Percentiles rank a stretch among this genome's conserved stretches.
These are phyloP conservation scores for Colletotrichum sp. DNA, from an alignment of 2,329 filamentous ascomycete genomes.

Conservation along the genomic window DNA sequence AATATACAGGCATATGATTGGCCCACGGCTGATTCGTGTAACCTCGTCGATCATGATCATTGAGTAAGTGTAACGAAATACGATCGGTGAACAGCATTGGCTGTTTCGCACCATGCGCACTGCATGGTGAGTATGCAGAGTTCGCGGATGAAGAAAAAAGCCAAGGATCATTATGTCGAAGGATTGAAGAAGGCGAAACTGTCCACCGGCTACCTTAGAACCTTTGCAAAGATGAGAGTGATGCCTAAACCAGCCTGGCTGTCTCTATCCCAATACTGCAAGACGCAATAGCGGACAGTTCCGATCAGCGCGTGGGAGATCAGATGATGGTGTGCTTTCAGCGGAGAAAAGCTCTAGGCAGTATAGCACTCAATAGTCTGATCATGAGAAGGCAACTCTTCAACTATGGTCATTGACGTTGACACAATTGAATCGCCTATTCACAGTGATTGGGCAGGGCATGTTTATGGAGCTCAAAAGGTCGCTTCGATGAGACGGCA, in stretches of 20 bases:
- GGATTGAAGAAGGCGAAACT: neutral
- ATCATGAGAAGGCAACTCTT: neutral
- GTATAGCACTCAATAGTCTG: neutral
- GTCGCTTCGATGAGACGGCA: neutral
- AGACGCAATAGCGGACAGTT: neutral
- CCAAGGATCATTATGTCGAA: neutral
- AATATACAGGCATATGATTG: accelerated
- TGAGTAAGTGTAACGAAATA: neutral
- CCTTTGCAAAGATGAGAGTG: neutral
- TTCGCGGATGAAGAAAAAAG: neutral
- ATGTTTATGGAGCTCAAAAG: neutral
- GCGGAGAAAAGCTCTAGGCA: no score
- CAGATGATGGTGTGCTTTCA: neutral
- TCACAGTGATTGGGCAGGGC: neutral
- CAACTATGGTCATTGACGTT: neutral
- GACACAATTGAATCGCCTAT: neutral
- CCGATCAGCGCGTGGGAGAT: neutral
- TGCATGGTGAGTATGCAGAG: neutral
- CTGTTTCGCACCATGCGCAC: neutral
- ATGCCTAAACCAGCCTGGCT: accelerated
- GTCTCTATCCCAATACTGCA: neutral
- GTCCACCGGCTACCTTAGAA: neutral
- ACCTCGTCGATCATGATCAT: neutral
- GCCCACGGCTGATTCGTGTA: neutral
- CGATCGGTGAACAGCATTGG: neutral